Base-by-base conservation (phyloP, 1,284 basidiomycete genomes). In the Clitocybe nebularis region DNA sequence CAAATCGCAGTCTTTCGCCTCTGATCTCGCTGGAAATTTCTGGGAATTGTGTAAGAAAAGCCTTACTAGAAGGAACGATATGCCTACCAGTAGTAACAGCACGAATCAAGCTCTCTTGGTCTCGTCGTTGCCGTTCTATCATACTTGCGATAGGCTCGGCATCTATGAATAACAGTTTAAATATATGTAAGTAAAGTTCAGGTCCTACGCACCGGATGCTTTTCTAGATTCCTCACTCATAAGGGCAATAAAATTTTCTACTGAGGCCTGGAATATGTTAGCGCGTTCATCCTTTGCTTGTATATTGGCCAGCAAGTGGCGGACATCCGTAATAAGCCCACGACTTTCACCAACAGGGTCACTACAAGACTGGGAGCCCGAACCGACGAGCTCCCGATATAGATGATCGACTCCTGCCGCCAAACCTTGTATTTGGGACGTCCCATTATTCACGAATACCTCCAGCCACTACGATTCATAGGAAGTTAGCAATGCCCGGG, bases 11-110 rank as follows among this genome's bases (percentile, higher is more conserved):
- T 32, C 89, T 70, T 63, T 93, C 89, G 4, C 89, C 89, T 39
- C 83, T 80, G 44, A 93, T 91, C 54, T 92, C 89, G 39, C 77
- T 74, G 1, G 82, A 81, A 6, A 93, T 71, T 57, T 90, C 89
- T 88, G 49, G 32, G 7, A 13, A 30, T 16, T 16, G 34, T 19
- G 21, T 29, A 20, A 35, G 19, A 19, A 4, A 20, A 10, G 11
- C 5, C 7, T 25, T 14, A 9, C 35, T 10, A 13, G 8, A n/a
- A 21, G 29, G 13, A 30, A 7, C 9, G 16, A 24, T 3, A 7
- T 36, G 17, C 67, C 39, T 47, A 84, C 87, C 84, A 40, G 69
- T 69, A 1, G 83, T 81, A 10, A 91, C 63, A 9, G 71, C 69
- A 43, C 77, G 70, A 24, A 91, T 63, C 55, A 89, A 67, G 8